Conservation (phyloP, 1,284 basidiomycete genomes). For the Kwoniella shivajii region DNA sequence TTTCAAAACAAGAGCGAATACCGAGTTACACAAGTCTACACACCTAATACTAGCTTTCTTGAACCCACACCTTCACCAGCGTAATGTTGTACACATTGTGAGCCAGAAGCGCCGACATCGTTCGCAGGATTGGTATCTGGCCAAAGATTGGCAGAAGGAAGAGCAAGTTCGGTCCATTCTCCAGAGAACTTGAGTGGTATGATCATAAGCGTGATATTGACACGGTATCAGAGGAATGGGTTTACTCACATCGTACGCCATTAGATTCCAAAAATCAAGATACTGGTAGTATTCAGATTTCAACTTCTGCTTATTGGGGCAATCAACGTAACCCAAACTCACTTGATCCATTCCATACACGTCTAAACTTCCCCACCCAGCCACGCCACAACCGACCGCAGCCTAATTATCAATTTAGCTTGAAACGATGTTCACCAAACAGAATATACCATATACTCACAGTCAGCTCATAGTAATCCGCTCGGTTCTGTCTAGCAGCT, state of each 20-base stretch:
- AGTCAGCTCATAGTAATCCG: constrained; percentile 3
- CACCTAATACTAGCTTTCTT: constrained; percentile 61
- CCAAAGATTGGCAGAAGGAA: constrained; percentile 79
- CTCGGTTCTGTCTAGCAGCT: constrained; percentile 3
- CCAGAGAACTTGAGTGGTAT: constrained; percentile 26
- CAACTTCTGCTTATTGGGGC: too few species aligned
- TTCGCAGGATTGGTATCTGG: constrained; percentile 6
- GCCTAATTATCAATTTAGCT: too few species aligned
- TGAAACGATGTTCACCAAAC: too few species aligned
- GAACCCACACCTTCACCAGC: constrained; percentile 64
- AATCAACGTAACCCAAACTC: too few species aligned
- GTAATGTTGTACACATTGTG: constrained; percentile 61
- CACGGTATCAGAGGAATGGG: not conserved
- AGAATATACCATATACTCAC: not conserved
- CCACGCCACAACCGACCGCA: constrained; percentile 71
- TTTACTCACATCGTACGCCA: constrained; percentile 67
- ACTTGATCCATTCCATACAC: constrained; percentile 67
- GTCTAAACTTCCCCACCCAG: constrained; percentile 64
- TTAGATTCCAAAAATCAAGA: constrained; percentile 80
- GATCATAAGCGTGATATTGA: not conserved
- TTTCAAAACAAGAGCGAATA: too few species aligned
- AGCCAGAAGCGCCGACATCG: constrained; percentile 65
- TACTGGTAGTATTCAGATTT: too few species aligned
- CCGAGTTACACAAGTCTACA: too few species aligned
- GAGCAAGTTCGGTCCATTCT: constrained; percentile 54